These are phyloP conservation scores for Trichoderma oligosporum DNA, from an alignment of 2,329 filamentous ascomycete genomes.

Conservation along the genomic window DNA sequence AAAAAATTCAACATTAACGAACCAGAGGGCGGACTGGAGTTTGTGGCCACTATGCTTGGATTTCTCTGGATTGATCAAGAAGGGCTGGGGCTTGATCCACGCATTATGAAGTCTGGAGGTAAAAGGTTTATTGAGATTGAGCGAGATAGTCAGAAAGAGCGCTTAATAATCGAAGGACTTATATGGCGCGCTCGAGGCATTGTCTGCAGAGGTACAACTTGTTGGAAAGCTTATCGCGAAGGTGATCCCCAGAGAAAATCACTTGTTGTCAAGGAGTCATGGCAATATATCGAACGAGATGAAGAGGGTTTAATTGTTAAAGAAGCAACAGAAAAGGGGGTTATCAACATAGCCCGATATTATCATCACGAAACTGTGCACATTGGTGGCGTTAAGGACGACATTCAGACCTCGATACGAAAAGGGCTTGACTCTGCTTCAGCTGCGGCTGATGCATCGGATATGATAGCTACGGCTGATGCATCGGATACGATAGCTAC, in stretches of 20 bases:
- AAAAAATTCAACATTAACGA: conserved; percentile 44
- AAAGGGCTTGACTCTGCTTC: neutral
- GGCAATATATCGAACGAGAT: conserved; percentile 41
- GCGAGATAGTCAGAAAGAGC: neutral
- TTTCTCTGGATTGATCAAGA: conserved; percentile 32
- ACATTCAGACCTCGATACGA: neutral
- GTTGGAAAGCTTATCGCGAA: conserved; percentile 42
- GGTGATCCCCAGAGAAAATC: conserved; percentile 27
- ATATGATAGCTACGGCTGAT: too few relatives aligned
- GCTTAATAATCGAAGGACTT: conserved; percentile 38
- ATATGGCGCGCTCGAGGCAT: conserved; percentile 35
- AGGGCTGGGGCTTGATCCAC: conserved; percentile 43
- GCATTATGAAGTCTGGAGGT: conserved; percentile 29
- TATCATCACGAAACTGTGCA: conserved; percentile 42
- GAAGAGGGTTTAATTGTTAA: conserved; percentile 33
- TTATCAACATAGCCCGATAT: conserved; percentile 40
- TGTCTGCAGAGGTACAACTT: conserved; percentile 41
- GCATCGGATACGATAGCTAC: neutral
- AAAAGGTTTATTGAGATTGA: neutral
- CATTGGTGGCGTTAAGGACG: conserved; percentile 24
- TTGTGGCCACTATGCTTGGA: conserved; percentile 40
- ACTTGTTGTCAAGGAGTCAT: conserved; percentile 46
- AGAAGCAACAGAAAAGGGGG: conserved; percentile 34
- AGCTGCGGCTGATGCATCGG: neutral
- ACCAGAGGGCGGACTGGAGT: conserved; percentile 32